Conservation (phyloP, 257 asterid species). For the Gentiana dahurica region DNA sequence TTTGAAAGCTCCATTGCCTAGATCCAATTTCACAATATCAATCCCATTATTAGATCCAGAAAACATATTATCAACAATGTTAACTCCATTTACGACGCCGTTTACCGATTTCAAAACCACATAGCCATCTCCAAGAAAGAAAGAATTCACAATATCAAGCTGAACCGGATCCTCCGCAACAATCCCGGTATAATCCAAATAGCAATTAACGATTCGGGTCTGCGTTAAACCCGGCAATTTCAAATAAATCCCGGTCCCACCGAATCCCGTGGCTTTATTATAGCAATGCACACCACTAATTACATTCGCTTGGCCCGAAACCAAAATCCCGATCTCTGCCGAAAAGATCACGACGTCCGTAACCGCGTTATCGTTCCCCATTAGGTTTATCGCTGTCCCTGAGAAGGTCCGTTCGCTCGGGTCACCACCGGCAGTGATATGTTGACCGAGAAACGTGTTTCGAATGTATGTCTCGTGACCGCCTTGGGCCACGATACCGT, state of each 20-base stretch:
- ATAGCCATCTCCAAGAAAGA: slow-evolving; percentile 74
- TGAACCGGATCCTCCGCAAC: slow-evolving; percentile 96
- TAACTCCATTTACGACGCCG: slow-evolving; percentile 60
- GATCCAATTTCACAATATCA: slow-evolving; percentile 55
- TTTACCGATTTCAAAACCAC: slow-evolving; percentile 47
- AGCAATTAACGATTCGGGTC: slow-evolving; percentile 61
- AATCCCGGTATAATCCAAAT: slow-evolving; percentile 70
- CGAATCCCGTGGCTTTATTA: slow-evolving; percentile 83
- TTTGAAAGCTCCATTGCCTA: slow-evolving; percentile 27
- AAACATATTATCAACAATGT: slow-evolving; percentile 66
- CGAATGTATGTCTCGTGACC: slow-evolving; percentile 84
- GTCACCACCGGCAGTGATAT: slow-evolving; percentile 77
- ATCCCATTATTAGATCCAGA: slow-evolving; percentile 48
- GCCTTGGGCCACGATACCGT: slow-evolving; percentile 50
- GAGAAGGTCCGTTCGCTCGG: slow-evolving; percentile 43
- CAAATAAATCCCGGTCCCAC: slow-evolving; percentile 73
- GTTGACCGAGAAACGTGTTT: slow-evolving; percentile 66
- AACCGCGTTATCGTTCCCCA: slow-evolving; percentile 69
- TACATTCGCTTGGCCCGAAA: slow-evolving; percentile 66
- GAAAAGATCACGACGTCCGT: slow-evolving; percentile 80
- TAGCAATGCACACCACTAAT: slow-evolving; percentile 80
- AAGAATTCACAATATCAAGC: slow-evolving; percentile 47
- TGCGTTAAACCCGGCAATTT: slow-evolving; percentile 61
- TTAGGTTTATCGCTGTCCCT: slow-evolving; percentile 55
- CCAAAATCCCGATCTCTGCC: slow-evolving; percentile 50